Percentiles rank a stretch among this genome's conserved stretches.
Conservation (phyloP, 495 filamentous ascomycete species). For the Xylaria telfairii region DNA sequence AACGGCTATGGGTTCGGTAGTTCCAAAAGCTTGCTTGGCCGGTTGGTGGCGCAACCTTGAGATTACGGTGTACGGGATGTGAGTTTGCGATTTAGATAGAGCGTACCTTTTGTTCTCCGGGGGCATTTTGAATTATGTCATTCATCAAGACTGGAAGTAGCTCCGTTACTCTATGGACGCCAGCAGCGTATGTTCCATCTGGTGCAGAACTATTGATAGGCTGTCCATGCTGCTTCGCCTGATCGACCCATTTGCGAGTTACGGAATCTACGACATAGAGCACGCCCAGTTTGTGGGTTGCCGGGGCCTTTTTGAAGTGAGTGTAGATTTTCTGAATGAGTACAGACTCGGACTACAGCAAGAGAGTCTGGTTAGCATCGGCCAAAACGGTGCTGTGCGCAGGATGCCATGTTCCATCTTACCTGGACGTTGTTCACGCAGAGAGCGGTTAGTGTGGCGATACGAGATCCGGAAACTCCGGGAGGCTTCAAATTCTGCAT, state of each 20-base stretch:
- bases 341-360: constrained; percentile 84
- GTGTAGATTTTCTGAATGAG: constrained; percentile 96
- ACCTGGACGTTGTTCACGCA: constrained; percentile 95
- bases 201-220: constrained; percentile 73
- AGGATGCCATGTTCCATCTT: constrained; percentile 49
- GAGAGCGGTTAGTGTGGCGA: constrained; percentile 79
- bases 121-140: constrained; percentile 87
- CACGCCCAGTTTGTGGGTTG: constrained; percentile 96
- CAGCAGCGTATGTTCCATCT: constrained; percentile 92
- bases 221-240: constrained; percentile 85
- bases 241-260: constrained; percentile 97
- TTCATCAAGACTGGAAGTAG: constrained; percentile 92
- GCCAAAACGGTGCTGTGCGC: constrained; percentile 18
- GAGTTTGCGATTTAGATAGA: constrained; percentile 40
- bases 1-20: not conserved
- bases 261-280: constrained; percentile 99
- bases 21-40: constrained; percentile 19
- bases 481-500: constrained; percentile 92
- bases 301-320: constrained; percentile 94
- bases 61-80: constrained; percentile 41
- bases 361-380: constrained; percentile 44
- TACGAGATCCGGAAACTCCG: constrained; percentile 90
- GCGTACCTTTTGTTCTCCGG: constrained; percentile 99
- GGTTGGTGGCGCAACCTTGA: constrained; percentile 23
- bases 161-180: constrained; percentile 95